phyloP scores from a whole-genome alignment of 371 early-diverging fungal species.

The Apophysomyces elegans region DNA sequence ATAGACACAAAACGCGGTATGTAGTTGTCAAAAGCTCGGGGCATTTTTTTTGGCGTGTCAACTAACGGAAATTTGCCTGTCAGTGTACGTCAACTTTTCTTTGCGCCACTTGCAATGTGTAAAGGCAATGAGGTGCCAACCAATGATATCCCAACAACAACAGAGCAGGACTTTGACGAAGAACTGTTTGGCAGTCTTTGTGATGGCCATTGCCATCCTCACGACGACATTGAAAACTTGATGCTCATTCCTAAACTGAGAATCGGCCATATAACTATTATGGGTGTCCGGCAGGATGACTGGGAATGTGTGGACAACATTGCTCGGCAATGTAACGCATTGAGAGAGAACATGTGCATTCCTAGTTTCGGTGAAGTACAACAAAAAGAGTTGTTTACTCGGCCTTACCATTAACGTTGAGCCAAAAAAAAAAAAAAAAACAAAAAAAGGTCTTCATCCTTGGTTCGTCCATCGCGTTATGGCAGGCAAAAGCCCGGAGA shows the following conservation, averaged over 20 bases:
- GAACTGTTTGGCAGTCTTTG: constrained; percentile 28
- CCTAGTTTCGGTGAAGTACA: constrained; percentile 44
- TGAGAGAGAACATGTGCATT: constrained; percentile 28
- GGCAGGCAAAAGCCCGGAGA: constrained; percentile 15
- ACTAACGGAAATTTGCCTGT: too few relatives aligned
- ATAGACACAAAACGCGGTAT: too few relatives aligned
- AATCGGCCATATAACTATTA: constrained; percentile 50
- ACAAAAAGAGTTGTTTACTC: not conserved
- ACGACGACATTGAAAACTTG: constrained; percentile 40
- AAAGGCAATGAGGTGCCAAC: not conserved
- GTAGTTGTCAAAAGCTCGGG: too few relatives aligned
- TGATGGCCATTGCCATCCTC: constrained; percentile 57
- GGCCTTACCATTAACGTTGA: not conserved
- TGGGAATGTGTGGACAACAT: constrained; percentile 46
- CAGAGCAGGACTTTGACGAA: constrained; percentile 19
- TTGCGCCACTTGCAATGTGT: not conserved
- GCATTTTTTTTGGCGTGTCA: too few relatives aligned
- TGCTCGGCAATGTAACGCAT: constrained; percentile 20
- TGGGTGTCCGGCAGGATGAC: constrained; percentile 55
- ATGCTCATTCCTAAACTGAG: constrained; percentile 32
- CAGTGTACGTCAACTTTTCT: not conserved
- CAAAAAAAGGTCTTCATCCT: constrained; percentile 43
- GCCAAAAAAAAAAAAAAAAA: not conserved
- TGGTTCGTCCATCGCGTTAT: constrained; percentile 47
- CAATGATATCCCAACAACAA: not conserved